These are phyloP conservation scores for Solanum okadae DNA, from an alignment of 257 asterid genomes.

Conservation along the genomic window DNA sequence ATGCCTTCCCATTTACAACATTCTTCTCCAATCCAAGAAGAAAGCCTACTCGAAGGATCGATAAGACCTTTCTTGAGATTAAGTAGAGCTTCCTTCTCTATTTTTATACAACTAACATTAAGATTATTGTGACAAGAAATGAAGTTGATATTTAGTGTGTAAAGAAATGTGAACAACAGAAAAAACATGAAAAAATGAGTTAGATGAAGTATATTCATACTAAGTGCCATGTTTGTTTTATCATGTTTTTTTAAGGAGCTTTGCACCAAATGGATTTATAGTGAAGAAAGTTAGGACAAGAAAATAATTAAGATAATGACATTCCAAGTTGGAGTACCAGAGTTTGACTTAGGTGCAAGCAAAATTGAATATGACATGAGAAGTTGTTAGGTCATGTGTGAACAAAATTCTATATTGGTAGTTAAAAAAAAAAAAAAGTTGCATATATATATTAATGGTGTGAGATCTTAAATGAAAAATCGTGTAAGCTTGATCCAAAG, in stretches of 20 bases:
- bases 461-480: background rate
- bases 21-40: constrained; percentile 18
- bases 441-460: too few relatives aligned
- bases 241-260: background rate
- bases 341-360: background rate
- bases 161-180: background rate
- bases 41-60: constrained; percentile 8
- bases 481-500: background rate
- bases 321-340: background rate
- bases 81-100: constrained; percentile 10
- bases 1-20: constrained; percentile 25
- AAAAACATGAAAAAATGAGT: background rate
- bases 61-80: background rate
- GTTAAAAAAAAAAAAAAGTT: background rate
- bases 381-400: background rate
- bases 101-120: background rate
- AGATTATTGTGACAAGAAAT: background rate
- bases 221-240: background rate
- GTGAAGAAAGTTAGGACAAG: background rate
- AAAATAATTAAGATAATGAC: background rate
- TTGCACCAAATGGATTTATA: background rate
- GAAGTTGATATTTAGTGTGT: background rate
- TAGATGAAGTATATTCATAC: background rate
- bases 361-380: background rate
- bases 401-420: background rate